Evolutionary conservation across 148 eudicot species (phyloP).

Genomic region (Rhododendron ferrugineum): DNA sequence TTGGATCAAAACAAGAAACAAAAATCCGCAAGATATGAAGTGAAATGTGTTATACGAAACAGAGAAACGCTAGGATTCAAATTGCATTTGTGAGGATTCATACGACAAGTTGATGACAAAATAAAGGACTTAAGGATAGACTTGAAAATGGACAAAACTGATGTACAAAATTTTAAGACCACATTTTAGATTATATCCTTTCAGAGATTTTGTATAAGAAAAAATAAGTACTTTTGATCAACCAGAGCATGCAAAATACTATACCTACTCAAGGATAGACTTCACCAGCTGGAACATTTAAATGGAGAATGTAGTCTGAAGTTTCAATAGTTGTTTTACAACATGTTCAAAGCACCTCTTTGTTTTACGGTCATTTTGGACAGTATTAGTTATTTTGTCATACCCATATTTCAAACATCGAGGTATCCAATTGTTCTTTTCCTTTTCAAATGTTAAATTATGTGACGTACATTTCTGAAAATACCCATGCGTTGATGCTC

Average conservation of each 20-base stretch:
- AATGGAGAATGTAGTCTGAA: not conserved
- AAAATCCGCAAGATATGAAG: not conserved
- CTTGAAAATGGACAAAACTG: not conserved
- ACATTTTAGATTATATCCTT: not conserved
- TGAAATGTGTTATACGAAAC: not conserved
- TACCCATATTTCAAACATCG: no score
- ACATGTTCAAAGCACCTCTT: not conserved
- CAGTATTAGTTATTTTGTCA: not conserved
- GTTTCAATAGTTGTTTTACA: not conserved
- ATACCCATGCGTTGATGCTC: no score
- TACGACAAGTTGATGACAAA: not conserved
- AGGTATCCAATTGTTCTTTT: no score
- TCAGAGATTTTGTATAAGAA: not conserved
- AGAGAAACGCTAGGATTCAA: not conserved
- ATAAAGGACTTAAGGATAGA: not conserved
- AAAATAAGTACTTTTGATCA: not conserved
- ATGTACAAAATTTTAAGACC: not conserved
- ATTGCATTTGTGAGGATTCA: not conserved
- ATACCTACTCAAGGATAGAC: not conserved
- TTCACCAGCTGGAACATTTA: not conserved
- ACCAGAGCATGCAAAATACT: not conserved
- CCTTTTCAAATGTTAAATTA: no score
- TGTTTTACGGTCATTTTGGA: not conserved
- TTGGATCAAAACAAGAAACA: not conserved
- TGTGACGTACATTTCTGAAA: no score